Evolutionary conservation across 805 yeast species (phyloP).

Genomic region (Candida stauntonica): DNA sequence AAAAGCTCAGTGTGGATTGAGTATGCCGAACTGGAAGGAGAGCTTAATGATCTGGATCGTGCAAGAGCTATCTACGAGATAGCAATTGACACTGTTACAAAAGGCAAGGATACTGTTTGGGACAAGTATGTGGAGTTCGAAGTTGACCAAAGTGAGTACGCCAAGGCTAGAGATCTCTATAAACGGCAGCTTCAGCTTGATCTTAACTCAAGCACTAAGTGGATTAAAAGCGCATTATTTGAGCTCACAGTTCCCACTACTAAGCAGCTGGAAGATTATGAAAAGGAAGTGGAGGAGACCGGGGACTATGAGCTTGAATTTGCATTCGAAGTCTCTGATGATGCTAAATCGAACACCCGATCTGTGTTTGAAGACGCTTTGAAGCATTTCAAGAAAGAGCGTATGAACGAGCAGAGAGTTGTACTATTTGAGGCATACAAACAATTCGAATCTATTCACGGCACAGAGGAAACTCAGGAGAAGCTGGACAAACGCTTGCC

Average conservation of each 20-base stretch:
- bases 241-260: constrained; percentile 63
- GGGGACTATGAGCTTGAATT: constrained; percentile 44
- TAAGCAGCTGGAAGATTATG: constrained; percentile 40
- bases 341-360: constrained; percentile 49
- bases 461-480: constrained; percentile 37
- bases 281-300: constrained; percentile 18
- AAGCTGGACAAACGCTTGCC: constrained; percentile 50
- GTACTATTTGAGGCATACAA: constrained; percentile 56
- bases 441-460: constrained; percentile 62
- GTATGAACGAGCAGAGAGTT: constrained; percentile 41
- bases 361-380: constrained; percentile 53
- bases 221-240: constrained; percentile 69
- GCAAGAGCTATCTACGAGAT: constrained; percentile 58
- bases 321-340: constrained; percentile 45
- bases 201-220: constrained; percentile 35
- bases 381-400: constrained; percentile 34
- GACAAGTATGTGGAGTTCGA: constrained; percentile 51
- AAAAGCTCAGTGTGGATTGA: constrained; percentile 49
- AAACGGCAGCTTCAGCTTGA: constrained; percentile 34
- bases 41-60: constrained; percentile 64
- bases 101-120: constrained; percentile 27
- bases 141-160: constrained; percentile 55
- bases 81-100: constrained; percentile 33
- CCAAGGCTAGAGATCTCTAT: constrained; percentile 49
- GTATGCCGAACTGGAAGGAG: constrained; percentile 65